Evolutionary conservation across 805 yeast species (phyloP).

Genomic region (Sugiyamaella smithiae): DNA sequence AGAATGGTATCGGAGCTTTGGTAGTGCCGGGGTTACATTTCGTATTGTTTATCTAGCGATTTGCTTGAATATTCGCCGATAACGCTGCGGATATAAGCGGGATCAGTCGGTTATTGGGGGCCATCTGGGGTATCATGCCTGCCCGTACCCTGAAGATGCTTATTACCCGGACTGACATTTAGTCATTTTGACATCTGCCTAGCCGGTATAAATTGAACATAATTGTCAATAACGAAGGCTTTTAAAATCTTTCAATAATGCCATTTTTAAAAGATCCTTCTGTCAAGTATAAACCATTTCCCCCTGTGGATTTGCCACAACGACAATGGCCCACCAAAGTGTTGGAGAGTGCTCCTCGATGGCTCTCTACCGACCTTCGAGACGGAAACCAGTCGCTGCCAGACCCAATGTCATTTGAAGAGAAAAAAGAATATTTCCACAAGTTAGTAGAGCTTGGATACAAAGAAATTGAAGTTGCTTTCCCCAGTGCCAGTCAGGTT

Average conservation of each 20-base stretch:
- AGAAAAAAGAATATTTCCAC: slow-evolving; percentile 66
- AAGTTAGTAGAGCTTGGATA: slow-evolving; percentile 71
- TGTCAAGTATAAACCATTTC: slow-evolving; percentile 56
- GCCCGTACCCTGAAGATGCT: neutral
- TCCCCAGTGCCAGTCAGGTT: slow-evolving; percentile 75
- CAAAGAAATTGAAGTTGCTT: slow-evolving; percentile 80
- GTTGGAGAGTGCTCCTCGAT: slow-evolving; percentile 65
- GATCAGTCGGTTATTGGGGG: neutral
- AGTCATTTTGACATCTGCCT: neutral
- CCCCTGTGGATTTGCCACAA: slow-evolving; percentile 52
- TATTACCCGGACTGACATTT: slow-evolving; percentile 4
- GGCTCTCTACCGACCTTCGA: slow-evolving; percentile 80
- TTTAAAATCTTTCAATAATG: slow-evolving; percentile 21
- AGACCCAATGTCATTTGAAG: slow-evolving; percentile 82
- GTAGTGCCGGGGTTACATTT: no score
- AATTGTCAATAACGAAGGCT: neutral
- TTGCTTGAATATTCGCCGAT: no score
- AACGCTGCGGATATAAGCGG: slow-evolving; percentile 3
- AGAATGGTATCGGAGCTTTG: no score
- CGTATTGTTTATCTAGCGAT: neutral
- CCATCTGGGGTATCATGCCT: neutral
- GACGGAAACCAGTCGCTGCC: slow-evolving; percentile 86
- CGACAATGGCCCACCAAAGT: slow-evolving; percentile 69
- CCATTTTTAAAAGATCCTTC: slow-evolving; percentile 53
- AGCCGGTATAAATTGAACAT: neutral